A percentile compares a stretch with the other conserved stretches of the same genome.
These are phyloP conservation scores for Typha latifolia DNA, from an alignment of 176 grass and related monocot genomes.

Conservation along the genomic window DNA sequence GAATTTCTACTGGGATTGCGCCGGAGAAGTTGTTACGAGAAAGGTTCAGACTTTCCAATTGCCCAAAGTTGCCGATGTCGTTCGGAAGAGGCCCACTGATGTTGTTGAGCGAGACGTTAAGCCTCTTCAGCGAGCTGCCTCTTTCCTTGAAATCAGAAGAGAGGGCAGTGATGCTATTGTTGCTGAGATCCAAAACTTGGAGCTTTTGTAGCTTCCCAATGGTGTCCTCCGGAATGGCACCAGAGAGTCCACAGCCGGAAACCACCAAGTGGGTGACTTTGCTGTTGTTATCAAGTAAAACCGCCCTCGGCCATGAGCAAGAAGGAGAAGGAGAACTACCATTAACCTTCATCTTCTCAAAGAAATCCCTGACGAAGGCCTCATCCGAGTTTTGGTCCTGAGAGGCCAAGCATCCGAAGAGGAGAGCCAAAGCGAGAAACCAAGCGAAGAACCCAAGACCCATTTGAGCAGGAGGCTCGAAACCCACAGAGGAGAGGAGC, in stretches of 20 bases:
- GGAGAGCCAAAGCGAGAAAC: background rate
- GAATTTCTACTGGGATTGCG: slow-evolving; percentile 33
- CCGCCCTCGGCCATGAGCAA: slow-evolving; percentile 42
- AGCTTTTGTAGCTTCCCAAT: slow-evolving; percentile 67
- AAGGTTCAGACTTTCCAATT: slow-evolving; percentile 54
- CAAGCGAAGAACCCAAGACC: background rate
- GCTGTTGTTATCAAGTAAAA: slow-evolving; percentile 34
- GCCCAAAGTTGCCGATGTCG: slow-evolving; percentile 65
- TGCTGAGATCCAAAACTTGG: slow-evolving; percentile 52
- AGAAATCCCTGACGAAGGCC: slow-evolving; percentile 55
- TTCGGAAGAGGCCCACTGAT: slow-evolving; percentile 44
- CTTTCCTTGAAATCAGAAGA: slow-evolving; percentile 62
- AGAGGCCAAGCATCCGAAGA: slow-evolving; percentile 14
- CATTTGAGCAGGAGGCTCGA: background rate
- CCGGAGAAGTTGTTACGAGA: slow-evolving; percentile 65
- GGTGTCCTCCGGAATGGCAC: slow-evolving; percentile 60
- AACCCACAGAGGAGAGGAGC: background rate
- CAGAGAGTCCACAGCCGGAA: slow-evolving; percentile 38
- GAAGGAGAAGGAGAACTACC: slow-evolving; percentile 3
- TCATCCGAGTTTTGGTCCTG: slow-evolving; percentile 83
- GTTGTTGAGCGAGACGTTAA: slow-evolving; percentile 76
- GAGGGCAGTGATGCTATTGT: slow-evolving; percentile 55
- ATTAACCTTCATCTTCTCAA: slow-evolving; percentile 31
- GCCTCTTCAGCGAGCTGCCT: slow-evolving; percentile 39
- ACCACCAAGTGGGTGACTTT: slow-evolving; percentile 33